Conservation (phyloP, 495 filamentous ascomycete species). For the Penicillium riverlandense region DNA sequence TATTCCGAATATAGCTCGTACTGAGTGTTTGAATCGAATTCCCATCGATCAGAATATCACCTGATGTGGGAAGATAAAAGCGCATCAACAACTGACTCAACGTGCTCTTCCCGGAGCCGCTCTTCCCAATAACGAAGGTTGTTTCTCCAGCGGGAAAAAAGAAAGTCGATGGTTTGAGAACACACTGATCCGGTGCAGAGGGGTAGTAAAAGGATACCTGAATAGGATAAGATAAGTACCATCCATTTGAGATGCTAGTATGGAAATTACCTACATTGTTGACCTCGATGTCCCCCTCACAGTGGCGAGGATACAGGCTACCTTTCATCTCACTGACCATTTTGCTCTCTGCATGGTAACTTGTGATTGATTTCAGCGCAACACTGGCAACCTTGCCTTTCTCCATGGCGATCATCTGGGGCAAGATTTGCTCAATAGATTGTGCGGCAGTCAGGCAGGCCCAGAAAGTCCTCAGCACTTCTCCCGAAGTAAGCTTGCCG, state of each 20-base stretch:
- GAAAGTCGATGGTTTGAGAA: conserved; percentile 54
- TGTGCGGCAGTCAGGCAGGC: conserved; percentile 69
- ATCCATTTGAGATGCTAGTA: not conserved
- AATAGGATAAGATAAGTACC: not conserved
- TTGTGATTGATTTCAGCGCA: conserved; percentile 44
- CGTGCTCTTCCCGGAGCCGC: conserved; percentile 92
- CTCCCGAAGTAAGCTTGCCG: conserved; percentile 51
- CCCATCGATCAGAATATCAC: conserved; percentile 65
- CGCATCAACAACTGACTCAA: conserved; percentile 70
- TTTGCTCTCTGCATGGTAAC: conserved; percentile 12
- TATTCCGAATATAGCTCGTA: conserved; percentile 66
- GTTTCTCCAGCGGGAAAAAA: conserved; percentile 66
- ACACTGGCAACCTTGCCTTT: conserved; percentile 74
- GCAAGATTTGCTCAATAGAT: conserved; percentile 62
- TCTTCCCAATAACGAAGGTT: conserved; percentile 78
- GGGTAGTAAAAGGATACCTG: conserved; percentile 80
- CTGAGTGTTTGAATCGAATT: conserved; percentile 54
- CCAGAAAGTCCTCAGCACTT: conserved; percentile 81
- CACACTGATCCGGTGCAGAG: conserved; percentile 54
- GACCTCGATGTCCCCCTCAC: conserved; percentile 62
- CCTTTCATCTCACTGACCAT: conserved; percentile 12
- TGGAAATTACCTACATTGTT: conserved; percentile 48
- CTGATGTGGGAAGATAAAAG: conserved; percentile 62
- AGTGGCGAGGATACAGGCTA: conserved; percentile 26
- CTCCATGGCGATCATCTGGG: conserved; percentile 65